Base-by-base conservation (phyloP, 805 yeast species). In the Teunomyces atbi region DNA sequence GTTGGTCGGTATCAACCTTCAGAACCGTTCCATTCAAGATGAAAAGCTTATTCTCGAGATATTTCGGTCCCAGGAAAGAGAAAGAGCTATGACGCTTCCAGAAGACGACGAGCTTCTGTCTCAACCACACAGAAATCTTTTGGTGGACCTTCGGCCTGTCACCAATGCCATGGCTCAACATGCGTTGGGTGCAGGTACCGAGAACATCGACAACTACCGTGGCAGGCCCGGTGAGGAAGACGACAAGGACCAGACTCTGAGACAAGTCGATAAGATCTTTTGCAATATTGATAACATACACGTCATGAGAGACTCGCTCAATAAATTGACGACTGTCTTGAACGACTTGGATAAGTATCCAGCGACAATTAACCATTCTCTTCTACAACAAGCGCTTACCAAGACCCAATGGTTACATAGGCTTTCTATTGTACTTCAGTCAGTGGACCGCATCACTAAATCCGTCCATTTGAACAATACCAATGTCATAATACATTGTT, bases 131-230 rank as follows among this genome's bases (percentile, higher is more conserved):
- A 62, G 54, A 58, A 77, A 91, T 58, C 65, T 94, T 23, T 83
- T 94, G 26, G 92, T 89, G 4, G 99, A 94, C 68, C 86, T 96
- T 18, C 73, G 99, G 46, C 99, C 99, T 0, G 64, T 90, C 20
- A 86, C 97, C 0, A 94, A 94, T 64, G 98, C 98, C 6, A 79
- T 90, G 79, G 98, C 97, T 0, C 98, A 94, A 58, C 88, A 89
- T 39, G 98, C 98, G 0, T 68, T 94, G 12, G 99, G 99, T 10
- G 99, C 97, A n/a, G 99, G 99, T 1, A 86, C 97, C 0, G 99
- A 94, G 61, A 85, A 80, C 53, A 87, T 90, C 76, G 97, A 92
- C 47, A 81, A 89, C 59, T 92, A 94, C 66, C 77, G 82, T 42
- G 75, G 71, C 1, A 33, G 48, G n/a, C 43, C 55, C 12, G 45